These are phyloP conservation scores for Begonia fuchsioides DNA, from an alignment of 306 rosid genomes.

Conservation along the genomic window DNA sequence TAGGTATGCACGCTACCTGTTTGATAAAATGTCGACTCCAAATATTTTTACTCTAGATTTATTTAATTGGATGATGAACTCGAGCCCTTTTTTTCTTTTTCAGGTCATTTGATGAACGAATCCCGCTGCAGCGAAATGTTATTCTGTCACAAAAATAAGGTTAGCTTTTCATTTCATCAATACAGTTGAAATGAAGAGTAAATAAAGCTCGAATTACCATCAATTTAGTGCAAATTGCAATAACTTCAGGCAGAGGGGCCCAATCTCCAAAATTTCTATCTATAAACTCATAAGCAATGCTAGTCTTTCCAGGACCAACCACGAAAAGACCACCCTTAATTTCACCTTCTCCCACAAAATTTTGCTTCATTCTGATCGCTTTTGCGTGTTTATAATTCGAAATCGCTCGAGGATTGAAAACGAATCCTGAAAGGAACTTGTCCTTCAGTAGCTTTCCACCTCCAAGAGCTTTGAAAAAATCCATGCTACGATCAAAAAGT, in stretches of 20 bases:
- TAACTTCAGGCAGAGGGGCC: conserved; percentile 77
- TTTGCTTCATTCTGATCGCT: conserved; percentile 36
- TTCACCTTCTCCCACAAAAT: conserved; percentile 84
- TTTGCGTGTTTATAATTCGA: conserved; percentile 76
- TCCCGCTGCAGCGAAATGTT: no score
- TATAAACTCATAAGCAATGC: conserved; percentile 78
- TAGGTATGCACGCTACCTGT: no score
- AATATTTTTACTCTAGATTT: no score
- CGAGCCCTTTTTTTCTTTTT: no score
- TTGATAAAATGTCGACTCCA: no score
- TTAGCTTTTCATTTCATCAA: no score
- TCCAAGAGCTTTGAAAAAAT: conserved; percentile 76
- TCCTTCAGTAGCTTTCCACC: conserved; percentile 75
- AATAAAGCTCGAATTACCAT: conserved; percentile 29
- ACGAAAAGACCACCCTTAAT: conserved; percentile 79
- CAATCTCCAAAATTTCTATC: conserved; percentile 93
- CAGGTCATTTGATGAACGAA: no score
- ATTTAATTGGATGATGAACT: no score
- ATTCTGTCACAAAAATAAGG: no score
- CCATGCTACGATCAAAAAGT: conserved; percentile 35
- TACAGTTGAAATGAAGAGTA: not conserved
- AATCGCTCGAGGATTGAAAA: conserved; percentile 62
- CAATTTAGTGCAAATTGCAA: conserved; percentile 52
- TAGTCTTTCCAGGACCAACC: conserved; percentile 52
- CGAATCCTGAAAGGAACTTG: conserved; percentile 60